phyloP scores from a whole-genome alignment of 495 filamentous ascomycete genomes.

The Aspergillus biplanus region DNA sequence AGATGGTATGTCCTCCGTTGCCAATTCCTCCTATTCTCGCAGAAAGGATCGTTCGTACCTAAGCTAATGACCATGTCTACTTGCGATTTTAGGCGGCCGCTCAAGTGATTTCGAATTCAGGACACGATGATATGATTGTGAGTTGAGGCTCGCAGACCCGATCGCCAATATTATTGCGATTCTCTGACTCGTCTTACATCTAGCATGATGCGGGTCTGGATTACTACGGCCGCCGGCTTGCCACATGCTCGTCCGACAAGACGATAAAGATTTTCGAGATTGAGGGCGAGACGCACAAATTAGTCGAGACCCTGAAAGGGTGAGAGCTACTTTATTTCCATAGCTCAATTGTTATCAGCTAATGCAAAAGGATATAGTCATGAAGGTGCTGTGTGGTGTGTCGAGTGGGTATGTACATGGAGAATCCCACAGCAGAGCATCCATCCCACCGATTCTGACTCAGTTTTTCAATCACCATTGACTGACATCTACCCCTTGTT shows the following conservation, averaged over 20 bases:
- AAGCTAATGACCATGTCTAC: constrained; percentile 24
- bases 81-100: constrained; percentile 55
- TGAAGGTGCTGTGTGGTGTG: constrained; percentile 94
- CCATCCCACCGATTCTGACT: background rate
- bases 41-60: background rate
- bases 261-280: constrained; percentile 99
- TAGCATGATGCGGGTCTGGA: constrained; percentile 98
- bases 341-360: constrained; percentile 11
- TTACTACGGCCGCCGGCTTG: constrained; percentile 95
- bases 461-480: background rate
- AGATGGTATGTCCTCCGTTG: constrained; percentile 17
- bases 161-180: constrained; percentile 2
- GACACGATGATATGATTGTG: constrained; percentile 99
- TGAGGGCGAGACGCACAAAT: constrained; percentile 87
- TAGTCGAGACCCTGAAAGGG: constrained; percentile 95
- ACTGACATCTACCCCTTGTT: constrained; percentile 5
- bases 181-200: constrained; percentile 6
- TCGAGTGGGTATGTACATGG: constrained; percentile 73
- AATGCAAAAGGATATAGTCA: constrained; percentile 59
- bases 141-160: constrained; percentile 35
- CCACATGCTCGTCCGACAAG: constrained; percentile 96
- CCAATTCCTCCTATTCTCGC: constrained; percentile 8
- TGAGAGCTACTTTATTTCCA: constrained; percentile 42
- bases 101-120: constrained; percentile 86
- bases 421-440: background rate